Evolutionary conservation across 805 yeast species (phyloP).

Genomic region (Starmerella roubikii): DNA sequence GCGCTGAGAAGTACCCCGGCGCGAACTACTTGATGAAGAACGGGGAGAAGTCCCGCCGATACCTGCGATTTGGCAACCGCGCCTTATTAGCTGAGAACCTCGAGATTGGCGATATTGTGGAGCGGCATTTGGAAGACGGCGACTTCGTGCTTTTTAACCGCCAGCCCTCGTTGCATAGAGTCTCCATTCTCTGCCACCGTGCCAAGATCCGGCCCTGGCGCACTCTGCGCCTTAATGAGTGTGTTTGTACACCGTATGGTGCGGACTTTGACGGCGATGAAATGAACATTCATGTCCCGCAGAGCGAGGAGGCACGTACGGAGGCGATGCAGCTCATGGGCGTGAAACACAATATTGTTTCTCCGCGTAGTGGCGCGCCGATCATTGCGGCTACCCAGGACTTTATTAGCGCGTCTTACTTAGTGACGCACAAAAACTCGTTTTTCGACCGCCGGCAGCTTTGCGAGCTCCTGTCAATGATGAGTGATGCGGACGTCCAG

Average conservation of each 20-base stretch:
- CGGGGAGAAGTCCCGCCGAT: slow-evolving; percentile 60
- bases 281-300: slow-evolving; percentile 97
- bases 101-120: slow-evolving; percentile 83
- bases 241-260: slow-evolving; percentile 98
- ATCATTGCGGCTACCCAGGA: slow-evolving; percentile 99
- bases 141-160: slow-evolving; percentile 91
- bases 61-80: slow-evolving; percentile 78
- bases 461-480: slow-evolving; percentile 75
- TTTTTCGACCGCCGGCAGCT: slow-evolving; percentile 81
- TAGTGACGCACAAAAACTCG: slow-evolving; percentile 85
- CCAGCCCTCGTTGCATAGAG: slow-evolving; percentile 93
- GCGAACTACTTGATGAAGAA: slow-evolving; percentile 82
- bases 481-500: slow-evolving; percentile 82
- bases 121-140: slow-evolving; percentile 94
- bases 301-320: slow-evolving; percentile 96
- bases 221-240: slow-evolving; percentile 89
- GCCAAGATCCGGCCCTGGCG: slow-evolving; percentile 97
- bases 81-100: slow-evolving; percentile 60
- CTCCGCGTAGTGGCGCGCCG: slow-evolving; percentile 98
- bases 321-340: slow-evolving; percentile 99
- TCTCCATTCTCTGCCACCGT: slow-evolving; percentile 86
- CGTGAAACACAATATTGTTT: slow-evolving; percentile 81
- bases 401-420: slow-evolving; percentile 90
- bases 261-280: slow-evolving; percentile 99
- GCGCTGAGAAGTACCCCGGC: slow-evolving; percentile 88